phyloP scores from a whole-genome alignment of 208 protist species.

The Strigomonas oncopelti region DNA sequence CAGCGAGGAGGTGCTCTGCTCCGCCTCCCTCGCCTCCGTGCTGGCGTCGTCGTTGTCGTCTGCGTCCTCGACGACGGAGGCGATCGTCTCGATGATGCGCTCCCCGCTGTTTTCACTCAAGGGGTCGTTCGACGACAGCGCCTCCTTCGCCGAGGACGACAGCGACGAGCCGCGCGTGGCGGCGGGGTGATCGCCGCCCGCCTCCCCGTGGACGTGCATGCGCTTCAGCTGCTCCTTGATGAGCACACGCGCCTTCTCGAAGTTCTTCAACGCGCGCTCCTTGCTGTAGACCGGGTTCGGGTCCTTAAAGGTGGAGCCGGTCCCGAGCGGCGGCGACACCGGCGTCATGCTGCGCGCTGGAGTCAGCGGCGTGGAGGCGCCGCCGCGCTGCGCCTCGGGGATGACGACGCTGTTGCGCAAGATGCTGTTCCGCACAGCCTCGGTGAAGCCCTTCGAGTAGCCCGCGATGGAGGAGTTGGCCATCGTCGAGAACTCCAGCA shows the following conservation, averaged over 20 bases:
- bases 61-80: constrained; percentile 13
- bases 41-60: constrained; percentile 10
- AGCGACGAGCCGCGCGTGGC: not conserved
- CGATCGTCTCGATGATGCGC: constrained; percentile 9
- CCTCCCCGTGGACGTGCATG: not conserved
- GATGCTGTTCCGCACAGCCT: not conserved
- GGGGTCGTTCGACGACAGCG: not conserved
- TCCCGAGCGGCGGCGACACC: not conserved
- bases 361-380: no score
- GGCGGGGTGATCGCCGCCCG: not conserved
- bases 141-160: not conserved
- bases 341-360: no score
- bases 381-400: no score
- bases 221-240: not conserved
- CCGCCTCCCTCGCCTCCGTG: not conserved
- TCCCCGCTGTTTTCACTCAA: constrained; percentile 6
- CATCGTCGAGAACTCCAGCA: no score
- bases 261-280: constrained; percentile 8
- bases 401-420: no score
- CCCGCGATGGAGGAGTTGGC: not conserved
- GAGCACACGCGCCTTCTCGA: not conserved
- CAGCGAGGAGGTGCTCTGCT: constrained; percentile 10
- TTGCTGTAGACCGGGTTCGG: not conserved
- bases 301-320: not conserved
- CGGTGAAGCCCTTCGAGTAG: not conserved